Evolutionary conservation across 1,284 basidiomycete species (phyloP), one percentile per base, ranked within the genome.

Genomic region (Trichosporon inkin): DNA sequence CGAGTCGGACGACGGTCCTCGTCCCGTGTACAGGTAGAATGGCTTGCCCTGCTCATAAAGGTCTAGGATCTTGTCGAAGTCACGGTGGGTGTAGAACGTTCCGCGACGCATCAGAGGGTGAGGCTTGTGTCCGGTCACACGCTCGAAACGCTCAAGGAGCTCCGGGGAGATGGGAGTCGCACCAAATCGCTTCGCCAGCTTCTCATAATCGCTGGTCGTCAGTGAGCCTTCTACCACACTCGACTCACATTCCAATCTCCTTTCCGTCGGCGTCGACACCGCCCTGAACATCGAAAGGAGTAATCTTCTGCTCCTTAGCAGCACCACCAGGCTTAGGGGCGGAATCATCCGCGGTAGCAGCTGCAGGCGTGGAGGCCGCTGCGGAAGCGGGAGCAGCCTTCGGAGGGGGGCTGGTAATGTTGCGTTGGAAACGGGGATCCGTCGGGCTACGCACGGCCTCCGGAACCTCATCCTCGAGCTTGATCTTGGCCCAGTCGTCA

Each of bases 231-330:
- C n/a, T 3, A 13, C 10, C 19, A 8, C 5, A n/a, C 10, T 3
- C 17, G 19, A 64, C 77, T 68, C 55, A 78, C 78, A 95, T 93
- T 35, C 87, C 91, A 53, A 87, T 84, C 72, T 92, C 89, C 73
- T 90, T 88, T 57, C 96, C 96, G 71, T 98, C 92, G 16, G 80
- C 82, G 14, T 92, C 87, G 11, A 95, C 88, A 51, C 88, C 90
- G 49, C 95, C 96, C 71, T 96, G 89, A 6, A 99, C 96, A 67
- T 98, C 93, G 90, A 96, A 99, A 19, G 96, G 96, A 0, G 95
- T 99, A 54, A 99, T 88, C 61, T 92, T 84, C 78, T 99, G 95
- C 49, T 87, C 90, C 22, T 70, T 68, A 6, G 71, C 75, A 2
- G 36, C 36, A 14, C 34, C 41, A 39, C 19, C 44, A 13, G 28